A percentile compares a stretch with the other conserved stretches of the same genome.
Evolutionary conservation across 2,329 filamentous ascomycete genomes (phyloP).

Genomic region (Sporothrix brasiliensis): DNA sequence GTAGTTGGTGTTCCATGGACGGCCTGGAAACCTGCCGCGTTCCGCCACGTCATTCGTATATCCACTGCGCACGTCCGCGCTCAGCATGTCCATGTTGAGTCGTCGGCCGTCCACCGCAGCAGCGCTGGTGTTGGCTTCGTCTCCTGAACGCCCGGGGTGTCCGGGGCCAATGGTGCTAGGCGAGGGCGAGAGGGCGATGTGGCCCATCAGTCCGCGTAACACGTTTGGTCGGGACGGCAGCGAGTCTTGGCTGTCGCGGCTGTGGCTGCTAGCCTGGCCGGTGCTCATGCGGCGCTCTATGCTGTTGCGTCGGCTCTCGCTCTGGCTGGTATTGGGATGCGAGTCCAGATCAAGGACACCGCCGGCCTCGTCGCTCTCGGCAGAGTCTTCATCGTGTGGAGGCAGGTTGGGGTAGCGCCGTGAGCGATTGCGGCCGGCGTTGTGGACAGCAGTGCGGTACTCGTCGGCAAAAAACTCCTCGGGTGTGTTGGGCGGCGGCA

Average conservation of each 20-base stretch:
- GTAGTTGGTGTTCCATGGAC: not conserved
- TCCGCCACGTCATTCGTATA: not conserved
- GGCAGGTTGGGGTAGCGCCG: slow-evolving; percentile 27
- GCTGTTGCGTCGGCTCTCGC: slow-evolving; percentile 19
- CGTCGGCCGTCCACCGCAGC: too few species aligned
- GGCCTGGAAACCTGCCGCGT: not conserved
- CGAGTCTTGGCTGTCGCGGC: not conserved
- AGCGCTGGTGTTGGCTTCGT: too few species aligned
- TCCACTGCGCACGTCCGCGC: not conserved
- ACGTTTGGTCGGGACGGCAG: not conserved
- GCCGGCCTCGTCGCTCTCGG: slow-evolving; percentile 26
- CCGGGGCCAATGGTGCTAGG: slow-evolving; percentile 3
- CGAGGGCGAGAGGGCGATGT: not conserved
- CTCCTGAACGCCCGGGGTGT: not conserved
- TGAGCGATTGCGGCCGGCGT: slow-evolving; percentile 13
- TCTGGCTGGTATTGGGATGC: slow-evolving; percentile 17
- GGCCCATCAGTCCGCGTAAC: not conserved
- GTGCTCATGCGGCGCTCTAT: slow-evolving; percentile 10
- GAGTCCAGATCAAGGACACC: not conserved
- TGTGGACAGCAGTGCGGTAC: slow-evolving; percentile 25
- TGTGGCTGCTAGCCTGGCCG: not conserved
- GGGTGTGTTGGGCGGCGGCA: slow-evolving; percentile 40
- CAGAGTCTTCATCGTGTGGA: slow-evolving; percentile 29
- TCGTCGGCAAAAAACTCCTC: slow-evolving; percentile 35
- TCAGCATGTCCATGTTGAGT: not conserved